These are phyloP conservation scores for Rhodotorula babjevae DNA, from an alignment of 768 basidiomycete genomes.

Conservation along the genomic window DNA sequence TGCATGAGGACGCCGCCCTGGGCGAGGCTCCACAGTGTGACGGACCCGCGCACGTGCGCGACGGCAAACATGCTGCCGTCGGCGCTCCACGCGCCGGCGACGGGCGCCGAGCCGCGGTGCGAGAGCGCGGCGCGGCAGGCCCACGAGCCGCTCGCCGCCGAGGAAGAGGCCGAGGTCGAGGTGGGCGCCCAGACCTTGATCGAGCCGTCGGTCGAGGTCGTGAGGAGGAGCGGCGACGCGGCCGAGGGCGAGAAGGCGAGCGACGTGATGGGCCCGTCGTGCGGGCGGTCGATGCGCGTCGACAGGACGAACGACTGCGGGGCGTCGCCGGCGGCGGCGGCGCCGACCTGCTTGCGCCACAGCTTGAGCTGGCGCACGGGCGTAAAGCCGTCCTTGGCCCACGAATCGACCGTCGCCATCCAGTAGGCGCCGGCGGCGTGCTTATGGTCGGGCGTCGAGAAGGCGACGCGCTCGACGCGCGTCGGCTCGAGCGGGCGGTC, in stretches of 20 bases:
- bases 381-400: constrained; percentile 65
- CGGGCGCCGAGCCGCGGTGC: constrained; percentile 55
- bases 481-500: constrained; percentile 70
- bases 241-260: constrained; percentile 63
- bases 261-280: constrained; percentile 63
- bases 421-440: constrained; percentile 54
- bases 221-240: constrained; percentile 56
- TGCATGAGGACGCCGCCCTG: constrained; percentile 58
- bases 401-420: constrained; percentile 84
- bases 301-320: constrained; percentile 55
- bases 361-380: constrained; percentile 77
- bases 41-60: constrained; percentile 57
- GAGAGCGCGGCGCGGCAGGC: constrained; percentile 65
- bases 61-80: constrained; percentile 83
- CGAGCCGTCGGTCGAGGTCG: constrained; percentile 66
- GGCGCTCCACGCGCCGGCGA: constrained; percentile 67
- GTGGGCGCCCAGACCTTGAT: constrained; percentile 70
- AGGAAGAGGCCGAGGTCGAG: constrained; percentile 49
- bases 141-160: constrained; percentile 67
- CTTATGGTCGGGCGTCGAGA: constrained; percentile 50
- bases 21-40: constrained; percentile 68
- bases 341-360: constrained; percentile 68
- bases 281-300: constrained; percentile 83
- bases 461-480: constrained; percentile 63
- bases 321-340: not conserved